Evolutionary conservation across 345 rosid genomes (phyloP), one percentile per base, ranked within the genome.

Genomic region (Citropsis articulata): DNA sequence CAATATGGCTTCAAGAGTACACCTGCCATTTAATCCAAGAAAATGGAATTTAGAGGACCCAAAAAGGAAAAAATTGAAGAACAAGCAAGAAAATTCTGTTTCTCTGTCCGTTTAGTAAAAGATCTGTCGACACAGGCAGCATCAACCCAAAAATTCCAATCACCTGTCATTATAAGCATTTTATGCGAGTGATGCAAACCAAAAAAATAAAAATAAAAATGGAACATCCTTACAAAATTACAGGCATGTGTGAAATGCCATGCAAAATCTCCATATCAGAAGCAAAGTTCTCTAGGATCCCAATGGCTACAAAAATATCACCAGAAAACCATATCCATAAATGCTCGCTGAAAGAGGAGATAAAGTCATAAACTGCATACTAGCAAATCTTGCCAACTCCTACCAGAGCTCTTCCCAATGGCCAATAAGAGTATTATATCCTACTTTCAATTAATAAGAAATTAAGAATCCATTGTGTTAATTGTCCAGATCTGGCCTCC

Each of bases 401-500:
- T 4, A 66, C 62, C 33, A 9, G 24, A 36, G n/a, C 80, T 45
- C 66, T 66, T 42, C 69, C 50, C 50, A 45, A 45, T 13, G 57
- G 57, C 22, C 36, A 30, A 74, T 22, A 12, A 38, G 16, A 38
- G 22, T 14, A 35, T 60, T 69, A 62, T 59, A 50, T 68, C 56
- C 76, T 22, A 35, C 31, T 42, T 50, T 48, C 56, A n/a, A 65
- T 14, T 77, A 19, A 72, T 35, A 59, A 67, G 27, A 61, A 61
- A 36, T 14, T 45, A 24, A 10, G 38, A 38, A 53, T 19, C 57
- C 57, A 53, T 36, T 27, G 22, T 48, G 18, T 38, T 53, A 75
- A 77, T 53, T 50, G 72, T 55, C 61, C 75, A 22, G 53, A 82
- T 57, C 69, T 53, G 14, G 69, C 72, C 27, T 38, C 61, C 30